Base-by-base conservation (phyloP, 2,329 filamentous ascomycete species). In the Fusarium acutatum region DNA sequence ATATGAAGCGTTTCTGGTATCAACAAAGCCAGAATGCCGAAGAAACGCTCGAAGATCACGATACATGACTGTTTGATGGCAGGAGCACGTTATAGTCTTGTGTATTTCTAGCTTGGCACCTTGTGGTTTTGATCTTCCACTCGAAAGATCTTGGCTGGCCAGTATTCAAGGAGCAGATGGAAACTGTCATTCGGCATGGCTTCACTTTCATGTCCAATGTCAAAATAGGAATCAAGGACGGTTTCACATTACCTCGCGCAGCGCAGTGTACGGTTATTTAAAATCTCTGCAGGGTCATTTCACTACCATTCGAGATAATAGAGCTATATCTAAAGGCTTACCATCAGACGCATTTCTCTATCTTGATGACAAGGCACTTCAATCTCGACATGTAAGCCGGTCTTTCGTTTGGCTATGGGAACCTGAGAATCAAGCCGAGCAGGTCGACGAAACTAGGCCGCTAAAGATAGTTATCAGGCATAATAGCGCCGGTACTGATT, bases 241-340 rank as follows among this genome's bases (percentile, higher is more conserved):
- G 8, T n/a, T 41, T n/a, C 22, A 14, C 0, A 11, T 41, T 41
- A n/a, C 14, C 38, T 41, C 38, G 0, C 0, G 14, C 22, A 3
- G 14, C 0, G 14, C 22, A 3, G 14, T 7, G 14, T 3, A n/a
- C 0, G 14, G 22, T 41, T 6, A n/a, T 17, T 30, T 7, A 7
- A 8, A 30, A 5, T 14, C 24, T 17, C 7, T 43, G 6, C 17
- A 44, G 9, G 5, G 4, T 1, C 20, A 9, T 6, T 57, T 57
- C 24, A 3, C 17, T 1, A 12, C 6, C 10, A 35, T 43, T 15
- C 15, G 14, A 13, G 32, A 28, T 11, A 15, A 18, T 10, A 30
- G 18, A 4, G 5, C 8, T 4, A 18, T 57, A 1, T 40, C 34
- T 2, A 40, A 7, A 5, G 9, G 41, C 3, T 17, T 47, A 1